Base-by-base conservation (phyloP, 1,284 basidiomycete species). In the Phylloboletellus chloephorus region DNA sequence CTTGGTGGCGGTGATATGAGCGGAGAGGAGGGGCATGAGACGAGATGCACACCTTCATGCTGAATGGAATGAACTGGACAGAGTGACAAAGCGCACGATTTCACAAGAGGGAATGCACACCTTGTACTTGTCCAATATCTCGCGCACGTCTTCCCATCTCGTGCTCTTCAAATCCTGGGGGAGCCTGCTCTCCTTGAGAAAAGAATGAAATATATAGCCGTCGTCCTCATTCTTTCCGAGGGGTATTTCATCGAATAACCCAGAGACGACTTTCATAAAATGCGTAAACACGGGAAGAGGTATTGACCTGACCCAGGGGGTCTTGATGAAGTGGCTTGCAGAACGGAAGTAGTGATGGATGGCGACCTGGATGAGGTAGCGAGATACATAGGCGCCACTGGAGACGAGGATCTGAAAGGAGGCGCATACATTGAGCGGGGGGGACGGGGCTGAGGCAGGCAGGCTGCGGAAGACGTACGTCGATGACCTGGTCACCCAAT, bases 281-380 rank as follows among this genome's bases (percentile, higher is more conserved):
- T 86, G 69, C 1, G 67, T 64, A 51, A 84, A 82, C 36, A 78
- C 73, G 11, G 68, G 55, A 26, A 82, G 64, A 4, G 76, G 65
- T 39, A 86, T 68, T 23, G 69, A 73, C 54, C 81, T 74, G 47
- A 79, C 79, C 83, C 83, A 87, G 17, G 67, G 66, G 1, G 75
- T 73, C 63, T 84, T 85, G 60, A 86, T 73, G 51, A 84, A 87
- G 23, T 82, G 79, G 19, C 76, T 67, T 49, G 77, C 74, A 1
- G 79, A 74, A 49, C 78, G 74, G 57, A 83, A 86, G 56, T 78
- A 84, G 55, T 87, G 83, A 45, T 85, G 82, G 39, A 82, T 77
- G 36, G 83, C 78, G 41, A 82, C 72, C 61, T 87, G 84, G 31
- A 79, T 70, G 42, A 87, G 71, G 62, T 87, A 87, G 45, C 83